phyloP scores from a whole-genome alignment of 768 basidiomycete species.

The Xerocomus spinulosus region DNA sequence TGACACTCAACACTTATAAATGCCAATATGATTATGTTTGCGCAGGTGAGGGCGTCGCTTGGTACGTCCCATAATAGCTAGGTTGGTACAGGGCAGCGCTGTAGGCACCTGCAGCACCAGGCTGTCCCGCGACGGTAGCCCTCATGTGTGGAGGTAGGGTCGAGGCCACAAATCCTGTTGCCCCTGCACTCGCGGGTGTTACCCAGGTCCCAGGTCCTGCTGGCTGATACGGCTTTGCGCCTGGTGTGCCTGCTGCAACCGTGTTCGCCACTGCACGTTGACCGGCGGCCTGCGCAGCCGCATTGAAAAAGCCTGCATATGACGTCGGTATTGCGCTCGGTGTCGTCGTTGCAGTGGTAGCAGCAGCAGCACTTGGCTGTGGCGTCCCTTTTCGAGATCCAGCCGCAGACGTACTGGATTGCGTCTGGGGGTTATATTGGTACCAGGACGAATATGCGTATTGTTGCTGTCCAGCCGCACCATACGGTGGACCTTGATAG shows the following conservation, averaged over 20 bases:
- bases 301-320: slow-evolving; percentile 41
- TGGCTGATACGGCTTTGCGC: slow-evolving; percentile 31
- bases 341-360: slow-evolving; percentile 21
- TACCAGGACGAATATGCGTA: slow-evolving; percentile 45
- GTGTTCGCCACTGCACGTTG: slow-evolving; percentile 57
- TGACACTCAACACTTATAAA: slow-evolving; percentile 1
- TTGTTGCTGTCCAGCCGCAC: slow-evolving; percentile 34
- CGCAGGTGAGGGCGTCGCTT: slow-evolving; percentile 29
- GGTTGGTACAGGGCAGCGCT: slow-evolving; percentile 24
- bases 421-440: slow-evolving; percentile 35
- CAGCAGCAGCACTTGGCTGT: slow-evolving; percentile 33
- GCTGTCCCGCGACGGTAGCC: slow-evolving; percentile 22
- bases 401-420: slow-evolving; percentile 16
- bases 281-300: slow-evolving; percentile 26
- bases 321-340: slow-evolving; percentile 30
- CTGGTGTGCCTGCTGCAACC: slow-evolving; percentile 31
- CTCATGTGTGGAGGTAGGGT: slow-evolving; percentile 43
- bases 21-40: slow-evolving; percentile 19
- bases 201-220: slow-evolving; percentile 23
- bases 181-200: slow-evolving; percentile 20
- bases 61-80: slow-evolving; percentile 32
- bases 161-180: slow-evolving; percentile 29
- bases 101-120: slow-evolving; percentile 17
- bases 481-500: slow-evolving; percentile 35
- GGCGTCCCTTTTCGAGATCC: slow-evolving; percentile 43